Evolutionary conservation across 2,329 filamentous ascomycete species (phyloP).

Genomic region (Cercospora berteroae): DNA sequence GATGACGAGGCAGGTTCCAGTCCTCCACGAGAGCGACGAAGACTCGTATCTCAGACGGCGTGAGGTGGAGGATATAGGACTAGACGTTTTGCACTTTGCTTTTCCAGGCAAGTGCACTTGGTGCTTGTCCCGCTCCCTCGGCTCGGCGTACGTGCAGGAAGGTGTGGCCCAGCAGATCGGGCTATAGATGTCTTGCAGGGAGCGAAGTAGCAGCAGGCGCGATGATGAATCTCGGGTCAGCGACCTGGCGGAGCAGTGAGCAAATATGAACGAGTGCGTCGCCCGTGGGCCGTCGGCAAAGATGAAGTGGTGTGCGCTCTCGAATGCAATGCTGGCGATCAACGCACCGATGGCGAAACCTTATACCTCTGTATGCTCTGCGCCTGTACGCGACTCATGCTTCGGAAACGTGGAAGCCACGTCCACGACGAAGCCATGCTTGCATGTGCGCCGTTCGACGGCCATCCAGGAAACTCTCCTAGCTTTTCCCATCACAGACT

Average conservation of each 20-base stretch:
- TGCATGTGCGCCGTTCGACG: not conserved
- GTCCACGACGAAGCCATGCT: not conserved
- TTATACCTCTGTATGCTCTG: not conserved
- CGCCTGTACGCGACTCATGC: not conserved
- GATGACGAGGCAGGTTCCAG: not conserved
- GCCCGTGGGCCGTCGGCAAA: slow-evolving; percentile 4
- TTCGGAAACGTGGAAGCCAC: slow-evolving; percentile 5
- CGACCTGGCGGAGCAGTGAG: not conserved
- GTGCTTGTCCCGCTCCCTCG: not conserved
- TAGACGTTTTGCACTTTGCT: slow-evolving; percentile 9
- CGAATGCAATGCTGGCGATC: not conserved
- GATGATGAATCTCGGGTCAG: not conserved
- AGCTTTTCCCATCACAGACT: not conserved
- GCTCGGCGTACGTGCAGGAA: not conserved
- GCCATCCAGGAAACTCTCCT: not conserved
- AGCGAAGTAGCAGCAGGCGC: not conserved
- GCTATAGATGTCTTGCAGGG: not conserved
- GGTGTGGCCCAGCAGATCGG: not conserved
- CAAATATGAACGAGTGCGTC: not conserved
- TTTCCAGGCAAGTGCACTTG: slow-evolving; percentile 13
- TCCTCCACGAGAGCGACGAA: not conserved
- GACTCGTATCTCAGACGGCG: not conserved
- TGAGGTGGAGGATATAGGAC: slow-evolving; percentile 8
- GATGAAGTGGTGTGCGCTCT: not conserved
- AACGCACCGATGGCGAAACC: slow-evolving; percentile 1